A percentile compares a stretch with the other conserved stretches of the same genome.
Conservation (phyloP, 192 early-diverging fungal species). For the Podila minutissima region DNA sequence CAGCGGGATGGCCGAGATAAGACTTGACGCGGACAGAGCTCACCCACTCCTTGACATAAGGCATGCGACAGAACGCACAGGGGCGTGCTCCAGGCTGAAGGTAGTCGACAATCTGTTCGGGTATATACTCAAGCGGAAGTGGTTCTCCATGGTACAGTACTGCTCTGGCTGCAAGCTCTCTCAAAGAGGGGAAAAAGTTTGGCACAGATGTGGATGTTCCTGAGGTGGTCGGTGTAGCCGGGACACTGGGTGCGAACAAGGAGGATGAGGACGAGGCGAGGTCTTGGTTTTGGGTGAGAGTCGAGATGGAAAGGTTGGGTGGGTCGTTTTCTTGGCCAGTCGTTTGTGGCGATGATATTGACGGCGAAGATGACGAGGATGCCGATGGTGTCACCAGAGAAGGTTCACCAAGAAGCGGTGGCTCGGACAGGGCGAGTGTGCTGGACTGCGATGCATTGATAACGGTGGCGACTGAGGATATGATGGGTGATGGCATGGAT, state of each 20-base stretch:
- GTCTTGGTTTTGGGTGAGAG: not conserved
- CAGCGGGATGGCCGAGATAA: slow-evolving; percentile 60
- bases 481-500: not conserved
- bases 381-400: not conserved
- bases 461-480: not conserved
- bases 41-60: slow-evolving; percentile 66
- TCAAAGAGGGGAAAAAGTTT: slow-evolving; percentile 52
- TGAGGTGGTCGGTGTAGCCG: not conserved
- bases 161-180: slow-evolving; percentile 54
- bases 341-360: not conserved
- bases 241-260: not conserved
- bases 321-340: not conserved
- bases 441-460: slow-evolving; percentile 19
- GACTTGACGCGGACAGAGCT: slow-evolving; percentile 62
- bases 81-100: slow-evolving; percentile 47
- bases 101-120: slow-evolving; percentile 40
- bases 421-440: slow-evolving; percentile 7
- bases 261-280: not conserved
- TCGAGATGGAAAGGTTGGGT: not conserved
- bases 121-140: slow-evolving; percentile 31
- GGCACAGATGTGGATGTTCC: not conserved
- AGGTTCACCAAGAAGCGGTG: slow-evolving; percentile 31
- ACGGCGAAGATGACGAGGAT: not conserved
- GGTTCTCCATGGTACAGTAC: slow-evolving; percentile 34
- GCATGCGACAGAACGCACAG: slow-evolving; percentile 45